Conservation (phyloP, 2,329 filamentous ascomycete genomes). For the Aureobasidium melanogenum region DNA sequence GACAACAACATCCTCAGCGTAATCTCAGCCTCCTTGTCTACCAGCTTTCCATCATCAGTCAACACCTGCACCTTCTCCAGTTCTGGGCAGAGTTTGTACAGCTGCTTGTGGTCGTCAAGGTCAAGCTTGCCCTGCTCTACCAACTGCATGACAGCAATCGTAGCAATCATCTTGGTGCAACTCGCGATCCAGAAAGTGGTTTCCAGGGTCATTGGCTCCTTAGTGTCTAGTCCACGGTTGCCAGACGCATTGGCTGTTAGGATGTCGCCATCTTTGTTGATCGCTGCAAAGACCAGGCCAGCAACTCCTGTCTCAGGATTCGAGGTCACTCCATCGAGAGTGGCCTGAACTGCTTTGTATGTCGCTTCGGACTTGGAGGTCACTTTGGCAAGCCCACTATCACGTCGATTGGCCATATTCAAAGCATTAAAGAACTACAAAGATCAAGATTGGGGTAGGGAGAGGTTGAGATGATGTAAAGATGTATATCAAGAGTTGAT, state of each 20-base stretch:
- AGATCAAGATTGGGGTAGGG: background rate
- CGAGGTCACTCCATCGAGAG: slow-evolving; percentile 14
- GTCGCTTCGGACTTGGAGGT: background rate
- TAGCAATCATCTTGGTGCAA: slow-evolving; percentile 37
- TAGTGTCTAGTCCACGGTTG: slow-evolving; percentile 28
- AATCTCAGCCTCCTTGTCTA: slow-evolving; percentile 36
- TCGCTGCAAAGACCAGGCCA: slow-evolving; percentile 37
- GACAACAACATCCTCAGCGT: slow-evolving; percentile 37
- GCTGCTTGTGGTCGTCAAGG: slow-evolving; percentile 33
- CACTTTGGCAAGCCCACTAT: background rate
- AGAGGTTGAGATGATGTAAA: background rate
- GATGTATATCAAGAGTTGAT: background rate
- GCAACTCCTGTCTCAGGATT: slow-evolving; percentile 24
- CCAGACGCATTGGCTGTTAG: slow-evolving; percentile 36
- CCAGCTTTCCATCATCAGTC: slow-evolving; percentile 31
- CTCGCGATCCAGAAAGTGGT: slow-evolving; percentile 52
- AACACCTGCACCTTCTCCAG: slow-evolving; percentile 35
- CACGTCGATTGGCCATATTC: background rate
- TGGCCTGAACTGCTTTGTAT: slow-evolving; percentile 7
- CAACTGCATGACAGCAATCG: slow-evolving; percentile 40
- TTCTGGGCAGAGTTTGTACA: slow-evolving; percentile 36
- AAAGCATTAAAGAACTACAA: background rate
- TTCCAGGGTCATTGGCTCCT: slow-evolving; percentile 50
- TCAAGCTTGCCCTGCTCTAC: slow-evolving; percentile 34
- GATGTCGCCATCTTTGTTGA: slow-evolving; percentile 35